These are phyloP conservation scores for Chaetoceros tenuissimus DNA, from an alignment of 108 stramenopile species.

Conservation along the genomic window DNA sequence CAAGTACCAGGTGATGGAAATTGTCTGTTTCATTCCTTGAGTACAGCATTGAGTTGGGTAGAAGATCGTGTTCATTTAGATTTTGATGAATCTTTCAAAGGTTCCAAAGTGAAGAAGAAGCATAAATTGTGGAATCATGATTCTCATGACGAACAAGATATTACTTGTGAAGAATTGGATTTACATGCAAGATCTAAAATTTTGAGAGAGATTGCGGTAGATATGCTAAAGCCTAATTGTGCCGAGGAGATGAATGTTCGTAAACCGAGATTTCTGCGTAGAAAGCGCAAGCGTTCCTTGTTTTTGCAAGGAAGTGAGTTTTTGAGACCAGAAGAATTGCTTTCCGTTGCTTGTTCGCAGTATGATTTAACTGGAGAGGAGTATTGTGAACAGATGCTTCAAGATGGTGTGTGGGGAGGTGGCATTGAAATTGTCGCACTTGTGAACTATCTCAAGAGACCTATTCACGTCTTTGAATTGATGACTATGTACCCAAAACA, in stretches of 20 bases:
- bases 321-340: conserved; percentile 55
- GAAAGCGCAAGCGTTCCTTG: conserved; percentile 23
- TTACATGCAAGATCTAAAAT: conserved; percentile 8
- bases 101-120: background rate
- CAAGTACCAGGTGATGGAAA: conserved; percentile 93
- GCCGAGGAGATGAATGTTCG: background rate
- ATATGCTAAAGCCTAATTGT: conserved; percentile 18
- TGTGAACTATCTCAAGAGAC: conserved; percentile 81
- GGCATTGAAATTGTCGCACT: conserved; percentile 95
- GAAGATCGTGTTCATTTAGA: background rate
- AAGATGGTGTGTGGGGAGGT: conserved; percentile 92
- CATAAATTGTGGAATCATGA: background rate
- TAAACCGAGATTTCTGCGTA: background rate
- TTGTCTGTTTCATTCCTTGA: conserved; percentile 79
- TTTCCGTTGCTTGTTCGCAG: conserved; percentile 69
- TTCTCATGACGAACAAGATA: background rate
- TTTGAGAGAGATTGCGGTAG: conserved; percentile 33
- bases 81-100: background rate
- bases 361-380: conserved; percentile 68
- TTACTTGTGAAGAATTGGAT: background rate
- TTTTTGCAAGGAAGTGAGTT: conserved; percentile 84
- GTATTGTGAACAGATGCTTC: conserved; percentile 83
- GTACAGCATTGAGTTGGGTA: background rate
- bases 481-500: conserved; percentile 3
- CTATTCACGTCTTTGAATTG: conserved; percentile 93